A percentile compares a stretch with the other conserved stretches of the same genome.
phyloP scores from a whole-genome alignment of 495 filamentous ascomycete genomes.

The Glonium stellatum region DNA sequence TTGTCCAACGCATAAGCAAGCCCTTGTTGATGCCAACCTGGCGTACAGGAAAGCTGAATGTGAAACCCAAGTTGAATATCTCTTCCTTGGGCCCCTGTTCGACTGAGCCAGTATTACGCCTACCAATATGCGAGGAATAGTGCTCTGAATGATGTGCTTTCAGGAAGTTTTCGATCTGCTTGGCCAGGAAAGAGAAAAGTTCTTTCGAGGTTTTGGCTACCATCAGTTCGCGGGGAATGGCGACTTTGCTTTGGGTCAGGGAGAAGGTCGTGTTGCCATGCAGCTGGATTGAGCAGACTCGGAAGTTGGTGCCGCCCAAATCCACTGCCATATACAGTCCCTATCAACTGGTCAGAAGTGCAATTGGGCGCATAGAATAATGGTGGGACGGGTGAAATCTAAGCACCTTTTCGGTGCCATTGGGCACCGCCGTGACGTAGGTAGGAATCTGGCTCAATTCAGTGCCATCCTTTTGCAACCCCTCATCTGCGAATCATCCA shows the following conservation, averaged over 20 bases:
- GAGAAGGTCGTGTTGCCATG: constrained; percentile 90
- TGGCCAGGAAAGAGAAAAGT: constrained; percentile 87
- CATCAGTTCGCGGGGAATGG: constrained; percentile 88
- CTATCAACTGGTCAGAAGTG: constrained; percentile 39
- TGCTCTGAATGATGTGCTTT: constrained; percentile 82
- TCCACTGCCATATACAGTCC: constrained; percentile 95
- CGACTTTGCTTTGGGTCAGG: constrained; percentile 82
- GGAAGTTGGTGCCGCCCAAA: constrained; percentile 94
- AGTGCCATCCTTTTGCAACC: constrained; percentile 67
- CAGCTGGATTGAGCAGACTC: constrained; percentile 88
- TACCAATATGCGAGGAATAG: constrained; percentile 62
- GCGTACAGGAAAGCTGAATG: constrained; percentile 94
- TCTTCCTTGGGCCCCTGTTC: constrained; percentile 53
- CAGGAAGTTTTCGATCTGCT: constrained; percentile 84
- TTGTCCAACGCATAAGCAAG: constrained; percentile 90
- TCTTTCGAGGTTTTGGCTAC: constrained; percentile 76
- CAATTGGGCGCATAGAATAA: background rate
- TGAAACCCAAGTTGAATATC: constrained; percentile 88
- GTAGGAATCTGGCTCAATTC: constrained; percentile 93
- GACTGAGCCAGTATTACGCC: constrained; percentile 42
- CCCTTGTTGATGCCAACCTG: constrained; percentile 92
- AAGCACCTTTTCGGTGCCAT: constrained; percentile 86
- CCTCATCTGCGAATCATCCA: constrained; percentile 52
- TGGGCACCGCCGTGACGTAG: constrained; percentile 90
- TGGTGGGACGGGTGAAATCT: background rate